Conservation (phyloP, 2,329 filamentous ascomycete species). For the Clonostachys sp. region DNA sequence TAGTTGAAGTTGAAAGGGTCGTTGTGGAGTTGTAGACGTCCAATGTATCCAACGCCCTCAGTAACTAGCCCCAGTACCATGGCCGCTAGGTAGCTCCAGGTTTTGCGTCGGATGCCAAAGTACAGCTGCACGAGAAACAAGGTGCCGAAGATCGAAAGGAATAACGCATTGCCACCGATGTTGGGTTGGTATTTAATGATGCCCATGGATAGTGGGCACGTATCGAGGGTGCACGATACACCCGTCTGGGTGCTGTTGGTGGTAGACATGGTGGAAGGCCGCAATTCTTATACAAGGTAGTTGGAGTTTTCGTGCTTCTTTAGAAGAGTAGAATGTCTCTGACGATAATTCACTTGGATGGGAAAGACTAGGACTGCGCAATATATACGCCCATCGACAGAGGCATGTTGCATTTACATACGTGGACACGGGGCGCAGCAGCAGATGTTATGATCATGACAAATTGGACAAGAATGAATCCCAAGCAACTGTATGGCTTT, state of each 20-base stretch:
- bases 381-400: too few species aligned
- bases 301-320: too few species aligned
- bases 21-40: constrained; percentile 46
- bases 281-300: not conserved
- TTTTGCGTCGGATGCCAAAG: constrained; percentile 29
- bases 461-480: too few species aligned
- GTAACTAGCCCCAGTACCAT: constrained; percentile 47
- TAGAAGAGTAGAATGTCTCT: too few species aligned
- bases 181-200: not conserved
- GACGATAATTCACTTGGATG: too few species aligned
- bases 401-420: too few species aligned
- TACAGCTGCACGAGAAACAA: constrained; percentile 32
- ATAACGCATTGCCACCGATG: not conserved
- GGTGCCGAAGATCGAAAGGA: constrained; percentile 12
- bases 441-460: too few species aligned
- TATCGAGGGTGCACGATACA: not conserved
- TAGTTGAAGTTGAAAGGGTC: constrained; percentile 47
- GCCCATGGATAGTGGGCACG: not conserved
- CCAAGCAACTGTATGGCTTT: too few species aligned
- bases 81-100: constrained; percentile 31
- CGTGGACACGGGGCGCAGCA: too few species aligned
- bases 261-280: not conserved
- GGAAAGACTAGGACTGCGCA: too few species aligned
- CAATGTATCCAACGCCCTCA: constrained; percentile 52
- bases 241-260: not conserved